Evolutionary conservation across 2,329 filamentous ascomycete genomes (phyloP), one percentile per base, ranked within the genome.

Genomic region (Tothia fuscella): DNA sequence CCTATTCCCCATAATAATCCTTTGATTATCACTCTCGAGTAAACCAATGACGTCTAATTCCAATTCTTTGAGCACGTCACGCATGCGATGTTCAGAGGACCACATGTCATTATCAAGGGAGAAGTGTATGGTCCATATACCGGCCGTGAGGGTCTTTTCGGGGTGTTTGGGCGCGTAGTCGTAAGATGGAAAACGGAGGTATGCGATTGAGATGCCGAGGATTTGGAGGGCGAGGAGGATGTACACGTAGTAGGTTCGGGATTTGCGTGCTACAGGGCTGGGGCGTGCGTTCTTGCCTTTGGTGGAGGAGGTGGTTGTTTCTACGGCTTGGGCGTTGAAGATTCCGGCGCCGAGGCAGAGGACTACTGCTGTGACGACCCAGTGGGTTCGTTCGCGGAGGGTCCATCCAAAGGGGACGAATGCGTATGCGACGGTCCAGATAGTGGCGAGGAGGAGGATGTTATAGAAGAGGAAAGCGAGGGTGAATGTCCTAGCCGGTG

Each of bases 91-190:
- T 62, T 98, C 91, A 0, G 89, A 94, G 7, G 85, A 89, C 86
- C 87, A 96, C 88, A 96, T 95, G 59, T 95, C 83, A 53, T 98
- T 96, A 64, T 98, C 91, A 16, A 98, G 76, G 12, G 84, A 88
- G 61, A 98, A 98, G 65, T 98, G 91, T 43, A 96, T 88, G 0
- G 91, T 98, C 91, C 91, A 98, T 59, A 98, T 96, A 51, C 91
- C 91, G 1, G 87, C 86, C 0, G 93, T 96, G 45, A 95, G 72
- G 41, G 93, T 66, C 51, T 91, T 91, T 41, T 94, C 78, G 28
- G 76, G 74, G 57, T 98, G 89, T 60, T 96, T 88, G 0, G 91
- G 84, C 43, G 76, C 77, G 66, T 95, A 93, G 63, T 96, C 79
- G 57, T 95, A 89, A 2, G 80, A 80, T 0, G 91, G 91, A 68